Conservation (phyloP, 2,329 filamentous ascomycete genomes). For the Didymella pinodella region DNA sequence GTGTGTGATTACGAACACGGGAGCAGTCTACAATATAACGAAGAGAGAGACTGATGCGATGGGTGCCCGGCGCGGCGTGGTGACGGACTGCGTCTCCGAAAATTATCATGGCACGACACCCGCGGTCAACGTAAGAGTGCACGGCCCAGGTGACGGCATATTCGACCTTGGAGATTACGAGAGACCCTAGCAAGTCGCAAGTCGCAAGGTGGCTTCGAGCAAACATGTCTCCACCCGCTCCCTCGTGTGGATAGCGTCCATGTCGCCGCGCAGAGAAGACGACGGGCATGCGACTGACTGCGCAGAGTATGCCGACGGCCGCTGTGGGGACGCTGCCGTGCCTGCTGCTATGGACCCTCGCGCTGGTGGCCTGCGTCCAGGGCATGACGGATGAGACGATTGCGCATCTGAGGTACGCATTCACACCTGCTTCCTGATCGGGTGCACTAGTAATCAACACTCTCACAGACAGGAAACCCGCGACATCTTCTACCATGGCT, state of each 20-base stretch:
- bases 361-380: slow-evolving; percentile 45
- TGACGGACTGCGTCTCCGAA: slow-evolving; percentile 1
- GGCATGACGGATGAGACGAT: slow-evolving; percentile 58
- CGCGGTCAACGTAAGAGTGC: not conserved
- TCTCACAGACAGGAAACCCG: slow-evolving; percentile 54
- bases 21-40: not conserved
- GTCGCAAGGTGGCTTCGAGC: slow-evolving; percentile 12
- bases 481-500: slow-evolving; percentile 96
- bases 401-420: slow-evolving; percentile 46
- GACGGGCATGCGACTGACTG: slow-evolving; percentile 50
- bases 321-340: slow-evolving; percentile 36
- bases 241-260: slow-evolving; percentile 24
- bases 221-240: slow-evolving; percentile 3
- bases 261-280: slow-evolving; percentile 42
- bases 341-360: slow-evolving; percentile 39
- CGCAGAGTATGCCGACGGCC: slow-evolving; percentile 18
- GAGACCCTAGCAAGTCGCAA: not conserved
- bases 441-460: not conserved
- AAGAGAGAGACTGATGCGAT: not conserved
- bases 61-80: slow-evolving; percentile 2
- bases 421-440: not conserved
- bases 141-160: not conserved
- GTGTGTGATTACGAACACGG: no score
- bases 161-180: not conserved
- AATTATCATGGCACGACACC: slow-evolving; percentile 4